Conservation (phyloP, 2,329 filamentous ascomycete genomes). For the Fusarium anthophilum region DNA sequence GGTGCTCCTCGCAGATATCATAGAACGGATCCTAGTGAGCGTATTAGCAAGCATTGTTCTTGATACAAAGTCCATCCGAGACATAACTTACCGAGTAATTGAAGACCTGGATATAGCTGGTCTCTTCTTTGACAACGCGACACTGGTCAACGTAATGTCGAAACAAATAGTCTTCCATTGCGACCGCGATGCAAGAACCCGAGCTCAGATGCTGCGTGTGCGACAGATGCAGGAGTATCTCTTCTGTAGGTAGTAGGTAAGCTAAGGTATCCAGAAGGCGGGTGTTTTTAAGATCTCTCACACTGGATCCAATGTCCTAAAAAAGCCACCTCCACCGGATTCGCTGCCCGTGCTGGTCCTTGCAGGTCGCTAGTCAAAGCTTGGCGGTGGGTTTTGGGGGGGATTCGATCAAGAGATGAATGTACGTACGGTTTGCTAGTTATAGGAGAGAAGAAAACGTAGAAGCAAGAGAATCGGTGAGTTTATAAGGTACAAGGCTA, state of each 20-base stretch:
- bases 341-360: constrained; percentile 1
- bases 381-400: constrained; percentile 15
- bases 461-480: constrained; percentile 24
- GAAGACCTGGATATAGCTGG: constrained; percentile 66
- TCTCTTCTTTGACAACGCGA: constrained; percentile 60
- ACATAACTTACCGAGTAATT: constrained; percentile 63
- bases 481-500: neutral
- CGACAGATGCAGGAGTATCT: neutral
- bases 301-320: constrained; percentile 10
- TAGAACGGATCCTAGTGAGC: constrained; percentile 57
- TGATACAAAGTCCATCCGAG: neutral
- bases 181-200: neutral
- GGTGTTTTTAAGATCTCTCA: neutral
- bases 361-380: constrained; percentile 27
- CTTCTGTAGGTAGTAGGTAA: neutral
- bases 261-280: neutral
- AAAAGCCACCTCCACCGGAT: constrained; percentile 19
- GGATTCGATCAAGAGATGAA: neutral
- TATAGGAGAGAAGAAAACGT: neutral
- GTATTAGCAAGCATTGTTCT: neutral
- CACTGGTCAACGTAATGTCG: constrained; percentile 58
- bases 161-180: constrained; percentile 70
- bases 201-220: neutral
- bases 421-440: neutral
- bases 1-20: constrained; percentile 62